Base-by-base conservation (phyloP, 2,329 filamentous ascomycete species). In the Stromatinia cepivora region DNA sequence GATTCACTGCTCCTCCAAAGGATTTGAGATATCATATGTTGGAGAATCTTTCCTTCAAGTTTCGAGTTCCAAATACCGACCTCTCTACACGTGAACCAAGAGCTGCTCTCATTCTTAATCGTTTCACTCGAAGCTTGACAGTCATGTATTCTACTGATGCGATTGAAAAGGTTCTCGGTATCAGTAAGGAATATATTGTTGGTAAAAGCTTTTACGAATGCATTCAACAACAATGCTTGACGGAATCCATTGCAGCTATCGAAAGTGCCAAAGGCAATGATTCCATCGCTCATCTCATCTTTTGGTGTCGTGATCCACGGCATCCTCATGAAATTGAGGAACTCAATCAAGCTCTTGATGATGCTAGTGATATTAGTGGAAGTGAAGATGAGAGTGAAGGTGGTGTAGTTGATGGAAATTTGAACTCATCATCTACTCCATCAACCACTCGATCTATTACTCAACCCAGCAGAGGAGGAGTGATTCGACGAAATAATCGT, bases 1-100 rank as follows among this genome's bases (percentile, higher is more conserved):
- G 94, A 39, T 96, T 96, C 79, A 90, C 92, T 3, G 92, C 90
- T 36, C 94, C 92, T 10, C 91, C 92, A 20, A 85, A 88, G 75
- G 93, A 97, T 76, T 92, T 92, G 25, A 88, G 92, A 72, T 96
- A 96, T 79, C 92, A 95, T 80, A 96, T 96, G 92, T 82, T 96
- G 77, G 91, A 92, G 69, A 91, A 94, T 73, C 83, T 96, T 22
- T 96, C 93, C 15, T 86, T 89, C 76, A 95, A 94, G 78, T 96
- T 96, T 81, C 84, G 84, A 73, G 84, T 85, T 78, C 82, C 87
- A 0, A 82, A 86, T 22, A 54, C 53, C 25, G 90, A 83, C 59
- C 76, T 79, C 5, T 85, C 85, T 72, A 86, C 87, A 68, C 90
- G 92, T 73, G 93, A 96, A 78, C 92, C 92, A 11, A 86, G 93